phyloP scores from a whole-genome alignment of 768 basidiomycete genomes.

The Suillus lakei region DNA sequence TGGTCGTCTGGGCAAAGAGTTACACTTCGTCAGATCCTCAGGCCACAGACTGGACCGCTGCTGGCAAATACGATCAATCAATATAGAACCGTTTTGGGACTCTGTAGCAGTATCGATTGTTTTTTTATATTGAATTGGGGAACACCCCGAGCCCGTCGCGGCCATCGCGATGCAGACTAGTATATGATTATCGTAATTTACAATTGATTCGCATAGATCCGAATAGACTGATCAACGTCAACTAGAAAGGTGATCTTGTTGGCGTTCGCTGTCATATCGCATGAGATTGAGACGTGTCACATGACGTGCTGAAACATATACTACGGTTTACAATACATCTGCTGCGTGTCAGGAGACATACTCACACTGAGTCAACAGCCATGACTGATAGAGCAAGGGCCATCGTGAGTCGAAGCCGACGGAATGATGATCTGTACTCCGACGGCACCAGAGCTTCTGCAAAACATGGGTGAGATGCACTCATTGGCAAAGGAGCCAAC shows the following conservation, averaged over 20 bases:
- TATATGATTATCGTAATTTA: neutral
- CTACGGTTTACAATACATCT: neutral
- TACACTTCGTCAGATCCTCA: neutral
- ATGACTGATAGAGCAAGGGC: neutral
- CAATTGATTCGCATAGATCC: neutral
- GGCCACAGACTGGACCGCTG: neutral
- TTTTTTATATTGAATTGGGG: neutral
- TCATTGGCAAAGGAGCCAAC: neutral
- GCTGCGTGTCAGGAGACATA: neutral
- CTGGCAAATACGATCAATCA: slow-evolving; percentile 3
- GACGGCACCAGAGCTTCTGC: neutral
- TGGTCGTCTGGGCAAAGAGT: slow-evolving; percentile 3
- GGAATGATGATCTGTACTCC: neutral
- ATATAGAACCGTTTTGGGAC: neutral
- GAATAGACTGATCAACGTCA: no score
- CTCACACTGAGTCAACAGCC: neutral
- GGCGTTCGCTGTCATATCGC: neutral
- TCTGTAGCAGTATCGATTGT: neutral
- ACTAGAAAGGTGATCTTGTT: neutral
- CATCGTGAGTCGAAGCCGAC: neutral
- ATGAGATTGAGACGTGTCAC: neutral
- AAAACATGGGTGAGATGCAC: neutral
- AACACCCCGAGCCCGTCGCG: slow-evolving; percentile 1
- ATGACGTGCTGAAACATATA: neutral
- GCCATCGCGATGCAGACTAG: neutral